Evolutionary conservation across 371 early-diverging fungal genomes (phyloP), one percentile per base, ranked within the genome.

Genomic region (Synchytrium microbalum): DNA sequence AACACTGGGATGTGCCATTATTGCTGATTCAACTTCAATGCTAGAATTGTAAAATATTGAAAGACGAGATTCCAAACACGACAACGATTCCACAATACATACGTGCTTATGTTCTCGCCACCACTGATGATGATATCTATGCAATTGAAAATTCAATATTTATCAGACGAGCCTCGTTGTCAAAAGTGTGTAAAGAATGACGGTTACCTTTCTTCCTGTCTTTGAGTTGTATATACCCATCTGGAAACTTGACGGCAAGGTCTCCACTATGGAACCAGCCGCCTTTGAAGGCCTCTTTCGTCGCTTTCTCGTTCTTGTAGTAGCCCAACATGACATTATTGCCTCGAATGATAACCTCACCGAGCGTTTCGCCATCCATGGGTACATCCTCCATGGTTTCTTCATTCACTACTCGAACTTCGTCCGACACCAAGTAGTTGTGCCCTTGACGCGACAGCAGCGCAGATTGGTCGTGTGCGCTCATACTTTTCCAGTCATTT

Each of bases 241-340:
- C 86, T 26, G 80, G 72, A 62, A 84, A 80, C 26, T 82, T 74
- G 19, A 86, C 85, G 54, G 81, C 88, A 56, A 88, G 65, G 69
- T 88, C 88, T 5, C 88, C 88, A 30, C 83, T 77, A 74, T 86
- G 86, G 68, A 85, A 85, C 60, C 82, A 81, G 25, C 87, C 87
- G 28, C 78, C 73, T 3, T 75, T 61, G 68, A 86, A 85, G 1
- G 84, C 80, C 59, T 85, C 79, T 5, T 65, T 72, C 16, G 88
- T 88, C 26, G 84, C 86, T 59, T 79, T 78, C 0, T 80, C 78
- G 59, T 86, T 82, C 54, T 82, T 71, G 60, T 75, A 66, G 31
- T 79, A 79, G 26, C 76, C 82, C 76, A 75, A 80, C 86, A 86
- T 86, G 27, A 82, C 79, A 27, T 77, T 65, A 60, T 86, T 86